Base-by-base conservation (phyloP, 495 filamentous ascomycete species). In the Darksidea phi region DNA sequence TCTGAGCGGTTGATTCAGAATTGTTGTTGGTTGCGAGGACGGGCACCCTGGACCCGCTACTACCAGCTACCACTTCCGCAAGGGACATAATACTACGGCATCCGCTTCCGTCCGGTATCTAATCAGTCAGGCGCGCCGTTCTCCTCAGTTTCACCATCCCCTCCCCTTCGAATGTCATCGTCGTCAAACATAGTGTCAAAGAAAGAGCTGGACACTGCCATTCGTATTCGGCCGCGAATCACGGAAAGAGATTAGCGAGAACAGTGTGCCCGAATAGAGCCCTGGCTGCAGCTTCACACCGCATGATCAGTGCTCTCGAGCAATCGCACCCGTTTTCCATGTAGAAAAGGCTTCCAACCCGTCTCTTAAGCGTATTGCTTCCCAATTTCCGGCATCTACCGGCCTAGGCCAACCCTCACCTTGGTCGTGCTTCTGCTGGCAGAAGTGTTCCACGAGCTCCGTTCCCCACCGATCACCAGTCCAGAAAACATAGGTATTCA, bases 351-450 rank as follows among this genome's bases (percentile, higher is more conserved):
- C 18, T 46, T 46, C 26, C 51, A 20, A 36, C 11, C 41, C 36
- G 15, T 13, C 49, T 17, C 38, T 28, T 51, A 6, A 52, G 32
- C 42, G 25, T 15, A 49, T 34, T 17, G 41, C 42, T 61, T 54
- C 28, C 52, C 61, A 5, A 28, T 23, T 32, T 21, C 26, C 25
- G 41, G 21, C 21, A 34, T 58, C 32, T 26, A 49, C 52, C 32
- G 43, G 32, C 24, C 36, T 24, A 20, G 58, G 48, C 53, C 36
- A 41, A 45, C 15, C 26, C n/a, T 51, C 42, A 43, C 46, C 6
- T 32, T 25, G 45, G 48, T 64, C 52, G 28, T 51, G 34, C 58
- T 69, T 69, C 66, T 69, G 63, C 61, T 61, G 63, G 61, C 66
- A 66, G 66, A 66, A 69, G 61, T 55, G 56, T 62, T 52, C 54